Evolutionary conservation across 164 flowering plant species (phyloP).

Genomic region (Pachysandra terminalis): DNA sequence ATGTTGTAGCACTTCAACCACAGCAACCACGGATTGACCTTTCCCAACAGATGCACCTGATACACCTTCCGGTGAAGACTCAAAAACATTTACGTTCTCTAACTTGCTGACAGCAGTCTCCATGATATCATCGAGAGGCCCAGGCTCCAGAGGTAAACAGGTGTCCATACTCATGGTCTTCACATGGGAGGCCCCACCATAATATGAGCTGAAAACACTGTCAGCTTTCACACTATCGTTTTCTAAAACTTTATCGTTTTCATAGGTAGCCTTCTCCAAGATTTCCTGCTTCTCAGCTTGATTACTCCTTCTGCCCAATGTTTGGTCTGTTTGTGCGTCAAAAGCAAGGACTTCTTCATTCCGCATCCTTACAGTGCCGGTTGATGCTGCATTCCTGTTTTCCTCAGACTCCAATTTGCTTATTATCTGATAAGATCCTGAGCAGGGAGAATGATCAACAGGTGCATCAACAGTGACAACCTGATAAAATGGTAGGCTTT

Average conservation of each 20-base stretch:
- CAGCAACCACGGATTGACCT: conserved; percentile 5
- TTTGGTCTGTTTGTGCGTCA: background rate
- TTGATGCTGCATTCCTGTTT: background rate
- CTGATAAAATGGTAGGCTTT: conserved; percentile 9
- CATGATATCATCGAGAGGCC: conserved; percentile 4
- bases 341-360: conserved; percentile 6
- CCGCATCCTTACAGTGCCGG: background rate
- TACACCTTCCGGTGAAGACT: background rate
- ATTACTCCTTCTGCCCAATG: background rate
- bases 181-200: conserved; percentile 5
- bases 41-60: conserved; percentile 8
- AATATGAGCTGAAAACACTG: background rate
- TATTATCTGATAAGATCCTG: background rate
- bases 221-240: conserved; percentile 7
- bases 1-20: conserved; percentile 5
- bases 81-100: conserved; percentile 4
- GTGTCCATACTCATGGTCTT: background rate
- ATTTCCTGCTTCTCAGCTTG: conserved; percentile 7
- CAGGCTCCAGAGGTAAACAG: conserved; percentile 1
- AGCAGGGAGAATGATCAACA: background rate
- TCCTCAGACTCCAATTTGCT: background rate
- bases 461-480: conserved; percentile 1
- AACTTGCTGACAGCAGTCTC: background rate
- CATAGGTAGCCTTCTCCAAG: conserved; percentile 6
- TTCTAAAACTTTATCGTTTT: background rate